Evolutionary conservation across 2,329 filamentous ascomycete genomes (phyloP).

Genomic region (Leptographium lundbergii): DNA sequence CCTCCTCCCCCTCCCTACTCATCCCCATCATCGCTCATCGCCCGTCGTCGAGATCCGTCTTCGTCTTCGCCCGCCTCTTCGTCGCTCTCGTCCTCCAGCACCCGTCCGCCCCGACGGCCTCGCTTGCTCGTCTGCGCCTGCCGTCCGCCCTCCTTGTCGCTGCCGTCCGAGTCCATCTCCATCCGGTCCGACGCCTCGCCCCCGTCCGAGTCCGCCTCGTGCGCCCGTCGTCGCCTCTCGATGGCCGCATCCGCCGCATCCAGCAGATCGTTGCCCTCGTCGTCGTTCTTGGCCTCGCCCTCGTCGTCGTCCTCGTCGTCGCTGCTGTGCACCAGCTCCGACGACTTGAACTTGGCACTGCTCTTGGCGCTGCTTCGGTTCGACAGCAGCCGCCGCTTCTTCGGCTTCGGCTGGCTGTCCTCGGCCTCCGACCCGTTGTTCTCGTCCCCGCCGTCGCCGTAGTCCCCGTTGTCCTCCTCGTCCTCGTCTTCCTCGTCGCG

Average conservation of each 20-base stretch:
- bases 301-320: constrained; percentile 37
- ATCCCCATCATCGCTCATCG: constrained; percentile 16
- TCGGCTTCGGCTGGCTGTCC: constrained; percentile 37
- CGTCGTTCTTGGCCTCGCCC: constrained; percentile 25
- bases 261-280: constrained; percentile 16
- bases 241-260: constrained; percentile 25
- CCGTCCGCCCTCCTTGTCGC: constrained; percentile 13
- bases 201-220: constrained; percentile 33
- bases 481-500: constrained; percentile 16
- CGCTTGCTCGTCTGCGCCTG: constrained; percentile 11
- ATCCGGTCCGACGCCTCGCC: constrained; percentile 31
- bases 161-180: constrained; percentile 41
- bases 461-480: constrained; percentile 21
- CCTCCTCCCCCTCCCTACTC: background rate
- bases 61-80: constrained; percentile 14
- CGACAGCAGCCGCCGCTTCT: constrained; percentile 45
- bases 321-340: constrained; percentile 70
- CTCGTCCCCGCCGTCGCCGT: background rate
- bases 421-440: constrained; percentile 22
- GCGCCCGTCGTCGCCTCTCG: constrained; percentile 14
- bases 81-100: constrained; percentile 20
- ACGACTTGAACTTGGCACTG: constrained; percentile 68
- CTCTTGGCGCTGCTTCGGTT: constrained; percentile 14
- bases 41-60: constrained; percentile 20
- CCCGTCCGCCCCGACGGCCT: constrained; percentile 9